Base-by-base conservation (phyloP, 805 yeast genomes). In the Cyberlindnera galapagoensis region DNA sequence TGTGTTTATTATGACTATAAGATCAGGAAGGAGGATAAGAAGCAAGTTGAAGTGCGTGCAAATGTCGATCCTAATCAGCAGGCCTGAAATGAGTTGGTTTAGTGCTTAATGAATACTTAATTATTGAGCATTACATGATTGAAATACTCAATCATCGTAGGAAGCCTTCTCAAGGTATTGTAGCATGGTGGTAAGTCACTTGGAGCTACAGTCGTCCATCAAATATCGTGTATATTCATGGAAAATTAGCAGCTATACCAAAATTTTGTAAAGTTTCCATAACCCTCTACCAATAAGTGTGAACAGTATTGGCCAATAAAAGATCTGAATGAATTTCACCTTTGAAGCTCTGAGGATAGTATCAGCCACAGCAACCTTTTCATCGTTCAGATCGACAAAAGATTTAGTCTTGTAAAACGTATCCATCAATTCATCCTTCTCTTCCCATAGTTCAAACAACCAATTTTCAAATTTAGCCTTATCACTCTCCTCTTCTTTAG, bases 391-490 rank as follows among this genome's bases (percentile, higher is more conserved):
- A 15, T 33, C 37, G 3, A 44, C 57, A 39, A 80, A 79, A 3
- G 63, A 42, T 7, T 90, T 87, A 9, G 62, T 59, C 10, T 60
- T 49, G 49, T 73, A 78, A 47, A 74, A 84, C 12, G 54, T 51
- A n/a, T 69, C 76, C 74, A 92, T 64, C 30, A 80, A 54, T 29
- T 55, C 59, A 56, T 92, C 97, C 56, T 92, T 92, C 42, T 74
- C 79, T 13, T 60, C 49, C 97, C 97, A 92, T 9, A 72, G 59
- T 3, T 67, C 57, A 39, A 64, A 67, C 28, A 92, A 57, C 98
- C 98, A 92, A 16, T 68, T 58, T 33, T 77, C 82, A 50, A 92
- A 87, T 25, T 44, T 50, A 30, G 57, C 45, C 46, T 68, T 55
- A 26, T 59, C 59, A 9, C 33, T 39, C n/a, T 40, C 49, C 23